Evolutionary conservation across 2,329 filamentous ascomycete species (phyloP), one percentile per base, ranked within the genome.

Genomic region (Diaporthe destruens): DNA sequence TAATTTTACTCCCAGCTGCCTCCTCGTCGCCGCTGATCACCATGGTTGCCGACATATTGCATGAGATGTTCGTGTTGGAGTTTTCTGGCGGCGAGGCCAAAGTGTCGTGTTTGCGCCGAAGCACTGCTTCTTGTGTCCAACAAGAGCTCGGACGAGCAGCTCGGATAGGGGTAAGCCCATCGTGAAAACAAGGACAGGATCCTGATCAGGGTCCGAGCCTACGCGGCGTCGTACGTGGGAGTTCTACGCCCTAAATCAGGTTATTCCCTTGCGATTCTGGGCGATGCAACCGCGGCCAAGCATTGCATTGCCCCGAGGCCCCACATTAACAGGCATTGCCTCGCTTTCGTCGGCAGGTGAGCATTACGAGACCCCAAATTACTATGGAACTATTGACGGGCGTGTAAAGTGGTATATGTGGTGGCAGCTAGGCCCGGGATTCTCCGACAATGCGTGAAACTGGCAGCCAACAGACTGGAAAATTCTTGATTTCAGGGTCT

Each of bases 201-300:
- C 61, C 44, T 65, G 61, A 32, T 65, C 32, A 23, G 32, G 61
- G 61, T 49, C 61, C 47, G 44, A 65, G 51, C 61, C 61, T 65
- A 25, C 61, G 44, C 32, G 44, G 61, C 29, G 36, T 36, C 32
- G 61, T 49, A 65, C 44, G 32, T 65, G 44, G 36, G 51, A 36
- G 32, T 23, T 25, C 23, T 23, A 51, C 6, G 44, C 44, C 23
- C n/a, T 65, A 65, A 65, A 65, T 65, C 61, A 65, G 61, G 61
- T 65, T 65, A 65, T 65, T 65, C 44, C 61, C 11, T 20, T 65
- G n/a, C 61, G 9, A 51, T 20, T 29, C 61, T 49, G 61, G 61
- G 61, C 61, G 36, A 65, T 65, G 61, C 61, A 51, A 65, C 61
- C 61, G 61, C 44, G 61, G 61, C 61, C 61, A 65, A 65, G 61